A percentile compares a stretch with the other conserved stretches of the same genome.
Conservation (phyloP, 192 early-diverging fungal genomes). For the Geranomyces variabilis region DNA sequence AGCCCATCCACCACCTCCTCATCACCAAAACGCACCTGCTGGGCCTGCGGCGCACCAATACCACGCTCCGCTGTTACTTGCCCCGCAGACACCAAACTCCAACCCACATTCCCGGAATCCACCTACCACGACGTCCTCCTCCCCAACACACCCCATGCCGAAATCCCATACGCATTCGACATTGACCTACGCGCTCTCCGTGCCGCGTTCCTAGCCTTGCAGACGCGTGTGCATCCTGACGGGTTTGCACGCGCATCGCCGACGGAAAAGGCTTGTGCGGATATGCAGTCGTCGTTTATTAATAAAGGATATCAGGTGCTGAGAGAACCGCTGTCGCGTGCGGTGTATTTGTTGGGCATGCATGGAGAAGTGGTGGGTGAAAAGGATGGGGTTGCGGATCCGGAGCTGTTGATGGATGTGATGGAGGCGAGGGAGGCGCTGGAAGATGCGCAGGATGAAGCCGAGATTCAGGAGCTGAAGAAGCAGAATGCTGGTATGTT, state of each 20-base stretch:
- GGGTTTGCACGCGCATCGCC: slow-evolving; percentile 65
- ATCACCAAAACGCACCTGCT: slow-evolving; percentile 46
- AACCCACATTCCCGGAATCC: slow-evolving; percentile 49
- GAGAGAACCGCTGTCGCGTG: slow-evolving; percentile 75
- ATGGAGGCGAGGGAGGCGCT: slow-evolving; percentile 79
- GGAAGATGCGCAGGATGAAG: slow-evolving; percentile 67
- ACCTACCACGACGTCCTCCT: slow-evolving; percentile 67
- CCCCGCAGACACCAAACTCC: slow-evolving; percentile 53
- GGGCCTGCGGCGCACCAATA: slow-evolving; percentile 60
- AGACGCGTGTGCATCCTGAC: slow-evolving; percentile 87
- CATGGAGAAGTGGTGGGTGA: slow-evolving; percentile 54
- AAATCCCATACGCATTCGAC: slow-evolving; percentile 53
- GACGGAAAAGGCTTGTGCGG: slow-evolving; percentile 63
- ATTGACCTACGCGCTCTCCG: slow-evolving; percentile 67
- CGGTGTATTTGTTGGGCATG: slow-evolving; percentile 74
- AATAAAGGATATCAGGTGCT: slow-evolving; percentile 88
- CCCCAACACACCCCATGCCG: slow-evolving; percentile 34
- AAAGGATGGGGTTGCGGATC: slow-evolving; percentile 67
- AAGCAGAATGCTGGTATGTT: slow-evolving; percentile 64
- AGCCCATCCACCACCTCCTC: too few species aligned
- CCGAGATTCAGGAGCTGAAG: slow-evolving; percentile 63
- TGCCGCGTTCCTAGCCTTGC: slow-evolving; percentile 70
- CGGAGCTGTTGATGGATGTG: slow-evolving; percentile 79
- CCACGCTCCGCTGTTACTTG: slow-evolving; percentile 57
- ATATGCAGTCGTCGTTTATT: slow-evolving; percentile 75